Evolutionary conservation across 345 rosid species (phyloP).

Genomic region (Luvunga scandens): DNA sequence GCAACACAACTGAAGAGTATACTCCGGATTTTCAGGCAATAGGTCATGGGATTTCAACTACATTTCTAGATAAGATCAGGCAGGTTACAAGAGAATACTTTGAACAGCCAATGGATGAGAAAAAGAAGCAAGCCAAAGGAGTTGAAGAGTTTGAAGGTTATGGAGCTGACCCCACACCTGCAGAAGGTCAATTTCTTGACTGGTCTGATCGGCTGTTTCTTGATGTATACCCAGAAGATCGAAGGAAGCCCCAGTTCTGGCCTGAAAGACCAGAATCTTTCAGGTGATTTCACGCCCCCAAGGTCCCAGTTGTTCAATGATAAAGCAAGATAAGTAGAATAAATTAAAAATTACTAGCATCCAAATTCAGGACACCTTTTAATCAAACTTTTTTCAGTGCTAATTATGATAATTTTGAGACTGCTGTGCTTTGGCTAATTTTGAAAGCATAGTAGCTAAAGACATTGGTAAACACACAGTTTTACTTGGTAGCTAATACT

Average conservation of each 20-base stretch:
- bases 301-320: too few species aligned
- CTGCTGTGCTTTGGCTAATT: too few species aligned
- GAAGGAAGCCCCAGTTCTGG: constrained; percentile 34
- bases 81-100: constrained; percentile 39
- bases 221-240: constrained; percentile 33
- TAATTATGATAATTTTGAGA: too few species aligned
- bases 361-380: too few species aligned
- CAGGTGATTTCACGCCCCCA: constrained; percentile 26
- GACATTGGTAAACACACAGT: too few species aligned
- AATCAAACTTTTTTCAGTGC: too few species aligned
- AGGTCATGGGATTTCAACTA: constrained; percentile 46
- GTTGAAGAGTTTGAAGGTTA: constrained; percentile 46
- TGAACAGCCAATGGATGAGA: constrained; percentile 44
- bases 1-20: background rate
- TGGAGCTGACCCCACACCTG: constrained; percentile 51
- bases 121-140: constrained; percentile 40
- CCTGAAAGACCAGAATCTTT: constrained; percentile 45
- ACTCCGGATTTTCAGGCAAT: constrained; percentile 34
- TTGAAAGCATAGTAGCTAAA: too few species aligned
- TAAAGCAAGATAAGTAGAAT: too few species aligned
- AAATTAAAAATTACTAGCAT: too few species aligned
- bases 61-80: constrained; percentile 35
- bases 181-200: constrained; percentile 42
- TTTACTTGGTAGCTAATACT: too few species aligned
- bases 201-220: constrained; percentile 56